Percentiles rank a stretch among this genome's conserved stretches.
Conservation (phyloP, 768 basidiomycete species). For the Pholiota conissans region DNA sequence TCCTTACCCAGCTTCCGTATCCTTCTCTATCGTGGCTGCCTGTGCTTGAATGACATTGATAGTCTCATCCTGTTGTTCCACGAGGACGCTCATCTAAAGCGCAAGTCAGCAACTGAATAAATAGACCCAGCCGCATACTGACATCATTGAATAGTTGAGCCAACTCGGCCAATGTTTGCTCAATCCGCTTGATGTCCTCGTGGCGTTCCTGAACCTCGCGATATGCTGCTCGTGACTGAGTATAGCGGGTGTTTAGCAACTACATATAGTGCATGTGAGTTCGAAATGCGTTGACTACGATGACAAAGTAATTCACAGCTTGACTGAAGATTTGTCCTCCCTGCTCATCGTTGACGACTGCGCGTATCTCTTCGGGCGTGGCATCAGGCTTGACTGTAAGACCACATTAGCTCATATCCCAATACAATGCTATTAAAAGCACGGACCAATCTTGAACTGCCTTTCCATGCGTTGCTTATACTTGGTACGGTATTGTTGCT, state of each 20-base stretch:
- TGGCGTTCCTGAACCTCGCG: constrained; percentile 97
- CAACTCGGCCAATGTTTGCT: constrained; percentile 88
- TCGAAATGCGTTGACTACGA: not conserved
- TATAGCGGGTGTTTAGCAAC: constrained; percentile 91
- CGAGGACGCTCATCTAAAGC: constrained; percentile 85
- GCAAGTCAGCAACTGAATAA: not conserved
- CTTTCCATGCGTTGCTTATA: constrained; percentile 83
- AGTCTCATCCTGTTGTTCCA: constrained; percentile 92
- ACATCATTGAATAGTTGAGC: constrained; percentile 97
- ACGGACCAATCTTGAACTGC: constrained; percentile 82
- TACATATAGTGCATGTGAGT: constrained; percentile 28
- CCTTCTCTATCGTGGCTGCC: constrained; percentile 73
- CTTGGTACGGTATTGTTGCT: constrained; percentile 74
- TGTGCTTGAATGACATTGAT: constrained; percentile 81
- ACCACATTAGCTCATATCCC: not conserved
- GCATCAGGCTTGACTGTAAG: constrained; percentile 87
- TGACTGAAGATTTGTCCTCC: constrained; percentile 89
- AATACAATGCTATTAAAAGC: not conserved
- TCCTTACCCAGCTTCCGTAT: constrained; percentile 81
- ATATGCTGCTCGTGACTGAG: constrained; percentile 87
- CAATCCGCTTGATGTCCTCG: constrained; percentile 94
- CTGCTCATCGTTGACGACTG: constrained; percentile 83
- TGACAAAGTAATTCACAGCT: constrained; percentile 50
- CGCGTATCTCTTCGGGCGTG: constrained; percentile 81
- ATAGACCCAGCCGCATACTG: constrained; percentile 22